Percentiles rank a stretch among this genome's conserved stretches.
These are phyloP conservation scores for Microdochium nivale DNA, from an alignment of 2,329 filamentous ascomycete species.

Conservation along the genomic window DNA sequence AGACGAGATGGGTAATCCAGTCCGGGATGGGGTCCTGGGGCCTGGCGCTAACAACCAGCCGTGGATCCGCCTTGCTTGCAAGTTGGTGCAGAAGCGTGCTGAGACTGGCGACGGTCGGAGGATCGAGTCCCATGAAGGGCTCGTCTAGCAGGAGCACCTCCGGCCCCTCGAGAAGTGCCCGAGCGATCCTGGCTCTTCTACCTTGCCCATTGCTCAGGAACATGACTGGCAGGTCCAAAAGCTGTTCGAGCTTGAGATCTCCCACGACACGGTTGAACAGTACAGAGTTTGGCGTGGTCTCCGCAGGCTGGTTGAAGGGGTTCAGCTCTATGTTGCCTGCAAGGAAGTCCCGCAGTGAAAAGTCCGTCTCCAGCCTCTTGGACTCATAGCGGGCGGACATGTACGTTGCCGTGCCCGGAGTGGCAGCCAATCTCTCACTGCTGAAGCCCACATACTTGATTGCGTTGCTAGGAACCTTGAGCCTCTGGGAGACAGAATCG, in stretches of 20 bases:
- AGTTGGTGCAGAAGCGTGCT: conserved; percentile 63
- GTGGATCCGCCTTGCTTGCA: conserved; percentile 56
- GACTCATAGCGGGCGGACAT: conserved; percentile 88
- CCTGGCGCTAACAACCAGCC: conserved; percentile 68
- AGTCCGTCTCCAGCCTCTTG: conserved; percentile 77
- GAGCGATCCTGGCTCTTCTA: conserved; percentile 76
- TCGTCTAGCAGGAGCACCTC: conserved; percentile 84
- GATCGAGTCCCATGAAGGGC: conserved; percentile 93
- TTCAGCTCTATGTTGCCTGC: conserved; percentile 79
- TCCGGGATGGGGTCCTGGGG: conserved; percentile 82
- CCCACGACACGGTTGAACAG: conserved; percentile 54
- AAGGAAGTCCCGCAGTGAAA: conserved; percentile 73
- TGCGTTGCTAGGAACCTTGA: conserved; percentile 55
- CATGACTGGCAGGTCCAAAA: conserved; percentile 75
- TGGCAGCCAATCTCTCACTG: conserved; percentile 52
- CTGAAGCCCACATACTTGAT: conserved; percentile 91
- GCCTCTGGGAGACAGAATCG: conserved; percentile 43
- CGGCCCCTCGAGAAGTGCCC: conserved; percentile 69
- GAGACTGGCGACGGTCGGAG: conserved; percentile 64
- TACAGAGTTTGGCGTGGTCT: conserved; percentile 36
- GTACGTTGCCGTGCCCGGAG: conserved; percentile 65
- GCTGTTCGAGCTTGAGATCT: conserved; percentile 58
- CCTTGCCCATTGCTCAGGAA: conserved; percentile 94
- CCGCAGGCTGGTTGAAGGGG: conserved; percentile 44
- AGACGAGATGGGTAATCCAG: conserved; percentile 82